These are phyloP conservation scores for Annona cherimola DNA, from an alignment of 164 flowering plant genomes.

Conservation along the genomic window DNA sequence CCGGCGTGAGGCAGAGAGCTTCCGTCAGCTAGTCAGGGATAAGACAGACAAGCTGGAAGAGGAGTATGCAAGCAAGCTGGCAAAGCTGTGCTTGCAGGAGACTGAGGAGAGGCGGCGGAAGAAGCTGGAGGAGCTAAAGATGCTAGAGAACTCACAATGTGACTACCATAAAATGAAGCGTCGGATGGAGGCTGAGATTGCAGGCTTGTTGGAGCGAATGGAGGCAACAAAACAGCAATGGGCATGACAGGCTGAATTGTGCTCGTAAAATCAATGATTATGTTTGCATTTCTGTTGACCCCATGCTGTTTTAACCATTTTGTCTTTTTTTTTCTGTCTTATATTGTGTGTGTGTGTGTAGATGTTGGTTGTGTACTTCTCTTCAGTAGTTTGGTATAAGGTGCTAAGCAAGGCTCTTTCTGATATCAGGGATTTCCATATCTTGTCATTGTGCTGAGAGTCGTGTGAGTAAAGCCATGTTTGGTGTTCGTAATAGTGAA, in stretches of 20 bases:
- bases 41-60: constrained; percentile 66
- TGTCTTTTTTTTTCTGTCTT: too few relatives aligned
- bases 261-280: not conserved
- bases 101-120: constrained; percentile 74
- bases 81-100: constrained; percentile 69
- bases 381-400: too few relatives aligned
- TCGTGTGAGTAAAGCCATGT: too few relatives aligned
- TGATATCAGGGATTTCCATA: too few relatives aligned
- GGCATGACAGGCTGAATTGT: constrained; percentile 23
- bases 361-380: not conserved
- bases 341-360: not conserved
- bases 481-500: too few relatives aligned
- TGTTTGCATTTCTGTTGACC: not conserved
- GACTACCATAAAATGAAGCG: constrained; percentile 88
- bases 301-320: not conserved
- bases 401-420: too few relatives aligned
- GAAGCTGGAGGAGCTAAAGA: constrained; percentile 79
- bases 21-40: constrained; percentile 40
- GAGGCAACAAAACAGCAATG: constrained; percentile 81
- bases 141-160: constrained; percentile 61
- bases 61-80: constrained; percentile 65
- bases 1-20: constrained; percentile 68
- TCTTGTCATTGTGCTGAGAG: too few relatives aligned
- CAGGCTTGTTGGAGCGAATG: constrained; percentile 79
- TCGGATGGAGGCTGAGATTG: constrained; percentile 88